phyloP scores from a whole-genome alignment of 257 asterid genomes.

The Penstemon davidsonii region DNA sequence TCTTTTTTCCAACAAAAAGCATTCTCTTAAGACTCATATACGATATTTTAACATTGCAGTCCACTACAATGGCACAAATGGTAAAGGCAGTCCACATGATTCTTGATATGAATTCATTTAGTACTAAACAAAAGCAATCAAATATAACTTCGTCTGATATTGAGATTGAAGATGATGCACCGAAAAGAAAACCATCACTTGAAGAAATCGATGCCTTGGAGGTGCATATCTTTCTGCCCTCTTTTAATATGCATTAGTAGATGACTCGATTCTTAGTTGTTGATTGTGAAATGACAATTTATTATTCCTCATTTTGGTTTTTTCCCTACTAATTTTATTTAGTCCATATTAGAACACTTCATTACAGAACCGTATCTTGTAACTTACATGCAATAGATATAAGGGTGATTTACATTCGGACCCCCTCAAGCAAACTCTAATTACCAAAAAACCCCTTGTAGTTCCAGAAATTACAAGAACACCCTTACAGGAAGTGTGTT shows the following conservation, averaged over 20 bases:
- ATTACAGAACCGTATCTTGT: too few species aligned
- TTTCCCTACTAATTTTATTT: background rate
- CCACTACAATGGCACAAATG: constrained; percentile 92
- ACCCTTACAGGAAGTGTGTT: too few species aligned
- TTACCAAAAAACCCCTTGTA: too few species aligned
- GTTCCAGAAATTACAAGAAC: too few species aligned
- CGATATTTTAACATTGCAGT: constrained; percentile 43
- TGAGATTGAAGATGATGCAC: constrained; percentile 86
- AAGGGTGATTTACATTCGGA: too few species aligned
- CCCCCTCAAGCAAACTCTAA: too few species aligned
- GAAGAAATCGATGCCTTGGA: constrained; percentile 99
- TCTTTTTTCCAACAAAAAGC: constrained; percentile 8
- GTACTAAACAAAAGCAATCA: constrained; percentile 45
- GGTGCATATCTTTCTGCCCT: constrained; percentile 40
- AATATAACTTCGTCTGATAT: constrained; percentile 47
- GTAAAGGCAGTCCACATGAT: constrained; percentile 92
- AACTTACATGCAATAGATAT: too few species aligned
- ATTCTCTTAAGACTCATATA: constrained; percentile 8
- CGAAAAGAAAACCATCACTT: constrained; percentile 74
- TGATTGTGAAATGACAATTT: background rate
- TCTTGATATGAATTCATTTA: constrained; percentile 69
- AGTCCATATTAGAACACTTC: too few species aligned
- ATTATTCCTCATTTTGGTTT: background rate
- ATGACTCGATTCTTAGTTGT: too few species aligned
- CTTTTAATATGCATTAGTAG: too few species aligned